Evolutionary conservation across 768 basidiomycete species (phyloP), one percentile per base, ranked within the genome.

Genomic region (Boletus speciosus): DNA sequence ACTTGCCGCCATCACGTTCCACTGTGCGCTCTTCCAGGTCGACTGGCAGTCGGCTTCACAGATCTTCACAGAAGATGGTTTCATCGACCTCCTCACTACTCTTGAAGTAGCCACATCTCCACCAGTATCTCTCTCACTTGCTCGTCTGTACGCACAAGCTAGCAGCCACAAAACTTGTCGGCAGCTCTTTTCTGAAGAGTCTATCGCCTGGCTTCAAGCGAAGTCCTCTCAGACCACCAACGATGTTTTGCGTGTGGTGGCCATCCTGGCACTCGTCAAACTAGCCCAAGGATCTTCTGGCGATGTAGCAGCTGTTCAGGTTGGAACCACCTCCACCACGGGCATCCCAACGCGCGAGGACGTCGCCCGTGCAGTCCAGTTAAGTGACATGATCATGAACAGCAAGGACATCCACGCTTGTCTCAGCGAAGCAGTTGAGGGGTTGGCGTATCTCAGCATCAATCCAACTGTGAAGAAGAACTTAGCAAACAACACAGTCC

Each of bases 1-100:
- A 27, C 71, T 86, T 16, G 70, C 74, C 14, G 84, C 83, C 11
- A 70, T 88, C 37, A 78, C 82, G 1, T 86, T 92, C 66, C 75
- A 93, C 46, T 74, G 79, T n/a, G 90, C 89, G 1, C 73, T 95
- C 19, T 91, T 93, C 63, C 90, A 93, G 66, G 82, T 93, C n/a
- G 90, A 92, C 60, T 79, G 83, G 70, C 72, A 78, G 48, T 73
- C 82, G 1, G 92, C 89, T 10, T 75, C 84, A 10, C 61, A 76
- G 23, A 82, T 95, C 49, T 83, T 93, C 52, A 69, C 73, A 36
- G 74, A 77, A 47, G 85, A 90, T 55, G 85, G 83, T 4, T 67
- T 86, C 15, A 61, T 85, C 32, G 83, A 88, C 37, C 78, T 78
- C 42, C 70, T 93, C 48, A 76, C 82, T 64, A 77, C 78, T 14